phyloP scores from a whole-genome alignment of 2,329 filamentous ascomycete genomes.

The Monosporascus sp. region DNA sequence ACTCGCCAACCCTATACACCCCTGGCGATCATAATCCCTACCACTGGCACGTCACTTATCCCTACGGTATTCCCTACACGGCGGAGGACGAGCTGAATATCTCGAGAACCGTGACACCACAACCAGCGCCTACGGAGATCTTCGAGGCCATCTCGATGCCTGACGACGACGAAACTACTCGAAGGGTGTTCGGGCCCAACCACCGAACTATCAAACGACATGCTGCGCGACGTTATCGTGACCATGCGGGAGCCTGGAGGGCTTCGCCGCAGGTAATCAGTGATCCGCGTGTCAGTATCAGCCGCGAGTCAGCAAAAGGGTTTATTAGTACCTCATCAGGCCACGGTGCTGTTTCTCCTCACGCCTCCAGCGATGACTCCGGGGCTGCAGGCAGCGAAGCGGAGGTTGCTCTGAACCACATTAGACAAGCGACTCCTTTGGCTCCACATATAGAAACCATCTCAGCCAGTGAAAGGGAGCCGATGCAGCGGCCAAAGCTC shows the following conservation, averaged over 20 bases:
- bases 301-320: conserved; percentile 33
- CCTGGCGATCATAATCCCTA: conserved; percentile 27
- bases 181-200: conserved; percentile 20
- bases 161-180: conserved; percentile 22
- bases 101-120: conserved; percentile 25
- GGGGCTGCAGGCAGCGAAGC: conserved; percentile 34
- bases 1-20: conserved; percentile 25
- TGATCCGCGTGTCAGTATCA: conserved; percentile 37
- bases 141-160: conserved; percentile 27
- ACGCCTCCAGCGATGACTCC: conserved; percentile 22
- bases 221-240: conserved; percentile 35
- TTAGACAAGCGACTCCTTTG: conserved; percentile 32
- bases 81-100: conserved; percentile 15
- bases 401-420: conserved; percentile 35
- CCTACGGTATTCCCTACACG: conserved; percentile 20
- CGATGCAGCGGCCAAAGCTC: conserved; percentile 22
- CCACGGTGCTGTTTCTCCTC: conserved; percentile 10
- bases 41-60: conserved; percentile 33
- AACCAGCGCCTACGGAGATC: conserved; percentile 19
- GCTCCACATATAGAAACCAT: conserved; percentile 21
- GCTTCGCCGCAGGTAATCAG: conserved; percentile 29
- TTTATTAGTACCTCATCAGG: conserved; percentile 22
- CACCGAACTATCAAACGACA: conserved; percentile 37
- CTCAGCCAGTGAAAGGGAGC: conserved; percentile 20
- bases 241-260: conserved; percentile 40